Evolutionary conservation across 805 yeast genomes (phyloP), one percentile per base, ranked within the genome.

Genomic region (Candida broadrunensis): DNA sequence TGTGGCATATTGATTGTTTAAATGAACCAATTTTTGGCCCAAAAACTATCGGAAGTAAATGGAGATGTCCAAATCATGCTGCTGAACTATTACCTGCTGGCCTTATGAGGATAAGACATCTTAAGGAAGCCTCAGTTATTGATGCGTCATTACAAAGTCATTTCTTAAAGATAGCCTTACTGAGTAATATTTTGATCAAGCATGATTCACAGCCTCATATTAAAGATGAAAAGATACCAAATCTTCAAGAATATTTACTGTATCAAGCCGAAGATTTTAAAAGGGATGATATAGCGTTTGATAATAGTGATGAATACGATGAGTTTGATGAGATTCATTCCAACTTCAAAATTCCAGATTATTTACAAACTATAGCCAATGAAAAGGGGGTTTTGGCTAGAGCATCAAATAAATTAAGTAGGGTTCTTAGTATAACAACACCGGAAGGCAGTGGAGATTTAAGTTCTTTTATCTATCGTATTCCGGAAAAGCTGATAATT

Each of bases 21-120:
- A 71, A 75, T 38, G 85, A 87, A 1, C 95, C 96, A 1, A 65
- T 88, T 50, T 73, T 87, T 13, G 70, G 83, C 5, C 78, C 83
- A 15, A 87, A 88, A 52, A 80, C 83, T 31, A 57, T 86, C 33
- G 95, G 93, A 2, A 71, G 72, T 34, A 86, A 83, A 59, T 91
- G 97, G 98, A 81, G 78, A 65, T 93, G 96, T 61, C 98, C 97
- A 2, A 83, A 85, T 50, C 97, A 88, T 64, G 78, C 80, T 16
- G 85, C 76, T 35, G 68, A 62, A 32, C 59, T 77, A 17, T 47
- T 72, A n/a, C 71, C 71, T 23, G 49, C 69, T 12, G 64, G 72
- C 41, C 47, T 65, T 42, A 50, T 48, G 37, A 56, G 55, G 23
- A 51, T 61, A 38, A 64, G 88, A 38, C 68, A 73, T 53, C 70